Base-by-base conservation (phyloP, 2,329 filamentous ascomycete species). In the Microcyclospora pomicola region DNA sequence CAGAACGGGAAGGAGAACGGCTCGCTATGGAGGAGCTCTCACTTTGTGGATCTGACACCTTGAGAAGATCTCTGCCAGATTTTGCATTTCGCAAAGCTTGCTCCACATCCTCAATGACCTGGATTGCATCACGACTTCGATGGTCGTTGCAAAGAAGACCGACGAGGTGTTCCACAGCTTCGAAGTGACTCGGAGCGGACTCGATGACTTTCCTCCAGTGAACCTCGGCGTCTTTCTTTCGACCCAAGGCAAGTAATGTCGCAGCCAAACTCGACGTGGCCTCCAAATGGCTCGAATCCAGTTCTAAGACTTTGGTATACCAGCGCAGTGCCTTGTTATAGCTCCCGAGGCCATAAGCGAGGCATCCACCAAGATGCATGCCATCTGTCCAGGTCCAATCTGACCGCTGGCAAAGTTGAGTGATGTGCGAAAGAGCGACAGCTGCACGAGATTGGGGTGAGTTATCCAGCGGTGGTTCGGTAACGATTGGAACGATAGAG, bases 91-190 rank as follows among this genome's bases (percentile, higher is more conserved):
- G 73, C 33, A 95, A 64, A 6, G 78, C 75, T 2, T 71, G 71
- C 60, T 98, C 87, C 6, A 98, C 78, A 53, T 78, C 82, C 47
- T 82, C 76, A 48, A 98, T 94, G 36, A 94, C 77, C 35, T 80
- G 75, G 42, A 98, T 78, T 6, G 91, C 91, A 55, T 96, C 85
- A 50, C 73, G 77, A 35, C 78, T 82, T 44, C 87, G 74, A 41
- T 92, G 81, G 43, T 78, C 83, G 35, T 73, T 76, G 55, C 88
- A 95, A 13, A 96, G 61, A 34, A 96, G 66, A 1, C 86, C 85
- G 24, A 96, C 82, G 1, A 98, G 71, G 64, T 96, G 87, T 57
- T 98, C 91, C 2, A 91, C 85, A 6, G 91, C 87, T 62, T 98
- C 91, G 40, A 98, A 82, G 60, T 93, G 92, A 54, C 77, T 82